phyloP scores from a whole-genome alignment of 306 rosid genomes.

The Vigna hirtella region DNA sequence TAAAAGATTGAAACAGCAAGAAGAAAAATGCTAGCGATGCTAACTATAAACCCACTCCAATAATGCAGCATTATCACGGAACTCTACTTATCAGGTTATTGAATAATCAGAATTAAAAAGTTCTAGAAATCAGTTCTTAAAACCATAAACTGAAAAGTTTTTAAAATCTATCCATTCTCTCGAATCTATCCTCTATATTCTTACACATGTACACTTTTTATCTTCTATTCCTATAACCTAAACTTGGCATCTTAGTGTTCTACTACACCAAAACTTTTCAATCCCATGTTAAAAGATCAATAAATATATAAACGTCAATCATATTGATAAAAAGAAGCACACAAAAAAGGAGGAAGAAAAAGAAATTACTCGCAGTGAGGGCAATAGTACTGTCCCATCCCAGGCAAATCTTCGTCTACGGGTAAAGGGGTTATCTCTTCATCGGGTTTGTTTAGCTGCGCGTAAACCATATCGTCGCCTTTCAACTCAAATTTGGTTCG shows the following conservation, averaged over 20 bases:
- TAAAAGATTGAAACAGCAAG: background rate
- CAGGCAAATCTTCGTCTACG: constrained; percentile 88
- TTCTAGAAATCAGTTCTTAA: background rate
- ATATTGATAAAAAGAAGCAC: background rate
- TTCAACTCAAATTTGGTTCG: constrained; percentile 73
- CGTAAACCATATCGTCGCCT: constrained; percentile 89
- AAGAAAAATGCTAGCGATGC: background rate
- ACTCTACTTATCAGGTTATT: background rate
- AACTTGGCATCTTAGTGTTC: background rate
- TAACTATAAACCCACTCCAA: background rate
- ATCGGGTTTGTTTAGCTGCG: constrained; percentile 59
- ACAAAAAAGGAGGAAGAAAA: background rate
- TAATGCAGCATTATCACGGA: background rate
- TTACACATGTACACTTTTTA: background rate
- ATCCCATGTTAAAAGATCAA: background rate
- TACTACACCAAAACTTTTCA: background rate
- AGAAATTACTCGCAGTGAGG: constrained; percentile 78
- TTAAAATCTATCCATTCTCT: background rate
- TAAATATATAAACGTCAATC: background rate
- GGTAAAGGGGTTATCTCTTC: constrained; percentile 60
- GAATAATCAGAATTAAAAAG: background rate
- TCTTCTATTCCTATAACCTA: background rate
- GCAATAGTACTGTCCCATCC: constrained; percentile 94
- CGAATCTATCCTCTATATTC: background rate
- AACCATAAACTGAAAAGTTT: background rate